Percentiles rank a stretch among this genome's conserved stretches.
phyloP scores from a whole-genome alignment of 192 early-diverging fungal genomes.

The Dimargaris cristalligena region DNA sequence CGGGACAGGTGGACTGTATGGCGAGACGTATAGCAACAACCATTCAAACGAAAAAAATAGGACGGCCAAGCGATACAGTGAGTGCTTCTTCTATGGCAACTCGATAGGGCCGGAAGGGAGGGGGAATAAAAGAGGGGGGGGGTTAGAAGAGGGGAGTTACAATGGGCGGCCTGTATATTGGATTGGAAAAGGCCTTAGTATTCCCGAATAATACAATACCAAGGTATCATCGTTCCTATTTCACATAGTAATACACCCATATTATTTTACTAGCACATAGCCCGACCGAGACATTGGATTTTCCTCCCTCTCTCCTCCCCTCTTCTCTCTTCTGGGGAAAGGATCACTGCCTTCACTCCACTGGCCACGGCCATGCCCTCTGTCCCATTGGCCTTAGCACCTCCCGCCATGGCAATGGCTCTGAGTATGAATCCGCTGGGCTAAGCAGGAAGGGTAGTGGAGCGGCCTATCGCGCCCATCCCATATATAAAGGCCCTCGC shows the following conservation, averaged over 20 bases:
- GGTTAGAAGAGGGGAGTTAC: not conserved
- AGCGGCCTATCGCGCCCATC: slow-evolving; percentile 1
- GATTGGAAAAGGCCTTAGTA: not conserved
- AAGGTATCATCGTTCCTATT: not conserved
- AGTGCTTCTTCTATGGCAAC: not conserved
- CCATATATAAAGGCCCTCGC: not conserved
- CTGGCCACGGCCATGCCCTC: not conserved
- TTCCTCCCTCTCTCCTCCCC: too few relatives aligned
- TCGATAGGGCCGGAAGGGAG: not conserved
- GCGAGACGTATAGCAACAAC: too few relatives aligned
- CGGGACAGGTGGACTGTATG: too few relatives aligned
- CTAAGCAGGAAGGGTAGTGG: not conserved
- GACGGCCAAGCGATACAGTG: not conserved
- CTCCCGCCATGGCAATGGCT: not conserved
- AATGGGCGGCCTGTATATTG: too few relatives aligned
- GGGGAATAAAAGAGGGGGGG: not conserved
- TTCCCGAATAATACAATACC: not conserved
- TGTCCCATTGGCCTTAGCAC: not conserved
- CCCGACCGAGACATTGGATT: not conserved
- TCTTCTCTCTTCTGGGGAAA: too few relatives aligned
- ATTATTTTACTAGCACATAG: not conserved
- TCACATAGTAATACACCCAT: not conserved
- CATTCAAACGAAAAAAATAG: slow-evolving; percentile 1
- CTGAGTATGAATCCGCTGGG: not conserved
- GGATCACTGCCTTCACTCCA: too few relatives aligned